Percentiles rank a stretch among this genome's conserved stretches.
These are phyloP conservation scores for Ophioceras dolichostomum DNA, from an alignment of 2,329 filamentous ascomycete genomes.

Conservation along the genomic window DNA sequence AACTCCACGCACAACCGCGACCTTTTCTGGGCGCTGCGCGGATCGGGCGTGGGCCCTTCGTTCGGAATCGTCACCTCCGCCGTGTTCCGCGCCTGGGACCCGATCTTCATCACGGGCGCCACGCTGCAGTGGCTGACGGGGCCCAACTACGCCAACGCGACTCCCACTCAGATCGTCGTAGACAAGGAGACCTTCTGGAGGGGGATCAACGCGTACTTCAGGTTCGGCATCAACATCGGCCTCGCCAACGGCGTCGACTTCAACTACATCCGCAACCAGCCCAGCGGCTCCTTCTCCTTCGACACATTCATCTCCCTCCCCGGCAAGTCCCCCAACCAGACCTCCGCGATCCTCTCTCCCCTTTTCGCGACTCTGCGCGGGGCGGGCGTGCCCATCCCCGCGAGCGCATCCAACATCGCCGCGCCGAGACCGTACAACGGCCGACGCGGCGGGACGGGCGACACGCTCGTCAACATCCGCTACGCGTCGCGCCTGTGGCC, in stretches of 20 bases:
- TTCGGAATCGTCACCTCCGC: conserved; percentile 2
- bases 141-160: conserved; percentile 2
- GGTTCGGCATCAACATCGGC: conserved; percentile 10
- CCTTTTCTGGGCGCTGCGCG: conserved; percentile 41
- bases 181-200: conserved; percentile 11
- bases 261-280: conserved; percentile 13
- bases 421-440: conserved; percentile 7
- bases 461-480: conserved; percentile 9
- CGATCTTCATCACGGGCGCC: not conserved
- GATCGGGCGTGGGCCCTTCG: conserved; percentile 31
- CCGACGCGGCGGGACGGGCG: conserved; percentile 6
- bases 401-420: conserved; percentile 13
- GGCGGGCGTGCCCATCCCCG: conserved; percentile 12
- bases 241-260: conserved; percentile 12
- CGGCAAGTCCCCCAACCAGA: conserved; percentile 15
- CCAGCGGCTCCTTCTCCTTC: conserved; percentile 13
- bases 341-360: conserved; percentile 16
- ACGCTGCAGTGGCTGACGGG: conserved; percentile 4
- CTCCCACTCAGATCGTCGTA: not conserved
- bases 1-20: conserved; percentile 31
- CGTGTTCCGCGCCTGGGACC: not conserved
- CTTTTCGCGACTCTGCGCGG: conserved; percentile 17
- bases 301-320: conserved; percentile 11
- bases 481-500: conserved; percentile 23
- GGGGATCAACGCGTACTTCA: conserved; percentile 11